A percentile compares a stretch with the other conserved stretches of the same genome.
Conservation (phyloP, 129 eudicot genomes). For the Scalesia atractyloides region DNA sequence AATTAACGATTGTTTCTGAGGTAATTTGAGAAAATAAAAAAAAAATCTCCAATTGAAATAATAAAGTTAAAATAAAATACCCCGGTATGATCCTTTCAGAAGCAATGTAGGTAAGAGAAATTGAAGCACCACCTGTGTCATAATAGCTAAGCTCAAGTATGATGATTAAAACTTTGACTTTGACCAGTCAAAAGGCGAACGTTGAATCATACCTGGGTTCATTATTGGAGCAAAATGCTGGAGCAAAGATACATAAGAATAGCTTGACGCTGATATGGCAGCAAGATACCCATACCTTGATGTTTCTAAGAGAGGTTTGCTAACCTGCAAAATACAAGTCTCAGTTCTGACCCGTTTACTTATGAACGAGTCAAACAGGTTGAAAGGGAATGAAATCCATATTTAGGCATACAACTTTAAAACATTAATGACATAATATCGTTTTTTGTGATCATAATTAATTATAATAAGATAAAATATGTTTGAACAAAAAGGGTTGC, state of each 20-base stretch:
- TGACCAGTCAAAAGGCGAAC: neutral
- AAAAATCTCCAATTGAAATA: neutral
- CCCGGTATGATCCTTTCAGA: conserved; percentile 92
- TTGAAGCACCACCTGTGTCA: conserved; percentile 76
- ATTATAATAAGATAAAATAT: neutral
- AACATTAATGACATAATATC: neutral
- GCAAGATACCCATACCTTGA: conserved; percentile 93
- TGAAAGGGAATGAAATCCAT: neutral
- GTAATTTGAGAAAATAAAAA: neutral
- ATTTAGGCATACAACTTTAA: neutral
- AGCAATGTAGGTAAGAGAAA: conserved; percentile 91
- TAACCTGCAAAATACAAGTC: conserved; percentile 49
- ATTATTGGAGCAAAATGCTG: conserved; percentile 89
- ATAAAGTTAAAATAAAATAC: conserved; percentile 34
- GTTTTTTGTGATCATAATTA: neutral
- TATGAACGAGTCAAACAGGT: neutral
- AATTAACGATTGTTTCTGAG: neutral
- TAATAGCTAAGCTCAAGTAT: neutral
- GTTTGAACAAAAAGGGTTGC: neutral
- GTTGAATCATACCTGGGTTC: conserved; percentile 64
- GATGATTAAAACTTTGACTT: neutral
- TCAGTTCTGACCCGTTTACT: neutral
- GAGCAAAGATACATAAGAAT: conserved; percentile 81
- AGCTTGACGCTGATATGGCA: conserved; percentile 93
- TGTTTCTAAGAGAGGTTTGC: conserved; percentile 84